Percentiles rank a stretch among this genome's conserved stretches.
These are phyloP conservation scores for Vitis labrusca DNA, from an alignment of 164 flowering plant species.

Conservation along the genomic window DNA sequence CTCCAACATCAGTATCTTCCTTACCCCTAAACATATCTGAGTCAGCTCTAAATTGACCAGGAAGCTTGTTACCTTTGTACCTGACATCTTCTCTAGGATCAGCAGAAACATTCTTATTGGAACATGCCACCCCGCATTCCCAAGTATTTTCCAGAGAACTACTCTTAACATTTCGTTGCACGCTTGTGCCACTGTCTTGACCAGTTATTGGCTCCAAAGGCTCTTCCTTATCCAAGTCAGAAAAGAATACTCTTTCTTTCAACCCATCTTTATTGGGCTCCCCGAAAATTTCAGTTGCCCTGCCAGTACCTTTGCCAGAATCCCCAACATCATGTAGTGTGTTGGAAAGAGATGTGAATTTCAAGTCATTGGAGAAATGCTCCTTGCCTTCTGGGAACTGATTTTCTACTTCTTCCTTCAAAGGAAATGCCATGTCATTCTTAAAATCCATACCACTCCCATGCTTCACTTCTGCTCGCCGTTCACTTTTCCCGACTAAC, in stretches of 20 bases:
- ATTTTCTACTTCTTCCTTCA: constrained; percentile 33
- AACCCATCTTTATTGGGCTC: constrained; percentile 16
- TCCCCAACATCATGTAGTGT: constrained; percentile 12
- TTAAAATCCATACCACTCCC: constrained; percentile 22
- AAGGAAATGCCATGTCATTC: constrained; percentile 8
- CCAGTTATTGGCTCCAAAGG: constrained; percentile 21
- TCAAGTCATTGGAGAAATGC: constrained; percentile 9
- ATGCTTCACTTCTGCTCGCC: constrained; percentile 19
- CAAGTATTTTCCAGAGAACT: constrained; percentile 20
- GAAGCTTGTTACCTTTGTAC: constrained; percentile 19
- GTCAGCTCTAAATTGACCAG: constrained; percentile 14
- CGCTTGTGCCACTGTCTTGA: constrained; percentile 18
- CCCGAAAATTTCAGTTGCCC: constrained; percentile 16
- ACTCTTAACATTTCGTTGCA: constrained; percentile 24
- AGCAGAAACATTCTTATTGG: constrained; percentile 15
- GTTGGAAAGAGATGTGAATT: constrained; percentile 6
- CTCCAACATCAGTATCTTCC: constrained; percentile 22
- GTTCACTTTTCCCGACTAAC: constrained; percentile 20
- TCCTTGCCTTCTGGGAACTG: constrained; percentile 18
- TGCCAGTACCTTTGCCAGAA: constrained; percentile 13
- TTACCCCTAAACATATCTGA: constrained; percentile 21
- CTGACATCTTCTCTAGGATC: constrained; percentile 18
- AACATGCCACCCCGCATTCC: constrained; percentile 15
- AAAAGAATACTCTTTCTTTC: constrained; percentile 18
- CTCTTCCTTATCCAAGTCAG: constrained; percentile 28